These are phyloP conservation scores for Daldinia sp. DNA, from an alignment of 2,329 filamentous ascomycete genomes.

Conservation along the genomic window DNA sequence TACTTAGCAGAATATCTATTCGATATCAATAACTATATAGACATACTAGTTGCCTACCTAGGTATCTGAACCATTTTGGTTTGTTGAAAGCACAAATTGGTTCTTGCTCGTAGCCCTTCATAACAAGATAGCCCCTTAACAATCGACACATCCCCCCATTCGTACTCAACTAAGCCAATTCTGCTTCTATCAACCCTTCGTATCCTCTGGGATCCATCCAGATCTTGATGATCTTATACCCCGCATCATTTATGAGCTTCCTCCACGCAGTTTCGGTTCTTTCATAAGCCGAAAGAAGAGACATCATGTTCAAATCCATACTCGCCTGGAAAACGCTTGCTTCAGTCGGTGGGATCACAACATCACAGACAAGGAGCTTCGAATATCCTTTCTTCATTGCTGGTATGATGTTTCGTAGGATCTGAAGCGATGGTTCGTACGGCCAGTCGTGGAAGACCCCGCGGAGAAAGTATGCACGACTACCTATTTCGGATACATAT, in stretches of 20 bases:
- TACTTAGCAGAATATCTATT: too few species aligned
- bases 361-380: conserved; percentile 55
- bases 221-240: conserved; percentile 33
- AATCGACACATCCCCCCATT: not conserved
- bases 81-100: not conserved
- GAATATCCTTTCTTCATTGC: conserved; percentile 49
- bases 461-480: conserved; percentile 47
- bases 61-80: not conserved
- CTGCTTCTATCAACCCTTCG: conserved; percentile 38
- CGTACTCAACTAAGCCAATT: conserved; percentile 36
- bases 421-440: conserved; percentile 44
- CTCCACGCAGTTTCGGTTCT: conserved; percentile 37
- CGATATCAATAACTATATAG: too few species aligned
- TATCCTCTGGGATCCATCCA: conserved; percentile 33
- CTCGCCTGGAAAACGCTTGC: conserved; percentile 40
- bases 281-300: conserved; percentile 29
- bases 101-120: not conserved
- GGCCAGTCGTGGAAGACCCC: conserved; percentile 53
- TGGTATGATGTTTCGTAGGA: conserved; percentile 45
- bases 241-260: conserved; percentile 31
- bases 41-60: too few species aligned
- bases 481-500: conserved; percentile 30
- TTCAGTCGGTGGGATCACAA: conserved; percentile 49
- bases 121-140: not conserved
- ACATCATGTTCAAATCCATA: conserved; percentile 39